Evolutionary conservation across 371 early-diverging fungal species (phyloP).

Genomic region (Lichtheimia hyalospora): DNA sequence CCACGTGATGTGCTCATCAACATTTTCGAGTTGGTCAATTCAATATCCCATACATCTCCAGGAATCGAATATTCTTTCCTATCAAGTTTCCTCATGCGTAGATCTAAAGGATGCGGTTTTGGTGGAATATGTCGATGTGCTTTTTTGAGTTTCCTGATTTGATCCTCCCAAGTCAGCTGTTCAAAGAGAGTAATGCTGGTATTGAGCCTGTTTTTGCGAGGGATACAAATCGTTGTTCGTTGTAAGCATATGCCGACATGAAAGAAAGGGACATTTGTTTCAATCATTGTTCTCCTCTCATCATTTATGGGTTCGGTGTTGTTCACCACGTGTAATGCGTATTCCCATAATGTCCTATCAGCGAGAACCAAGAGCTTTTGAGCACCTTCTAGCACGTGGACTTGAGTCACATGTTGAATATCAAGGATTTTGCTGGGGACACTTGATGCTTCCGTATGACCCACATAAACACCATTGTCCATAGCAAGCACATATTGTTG

Average conservation of each 20-base stretch:
- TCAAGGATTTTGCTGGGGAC: constrained; percentile 30
- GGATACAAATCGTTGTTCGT: constrained; percentile 32
- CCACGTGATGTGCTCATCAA: constrained; percentile 32
- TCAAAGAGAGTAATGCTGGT: constrained; percentile 32
- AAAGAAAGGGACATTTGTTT: constrained; percentile 31
- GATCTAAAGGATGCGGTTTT: constrained; percentile 11
- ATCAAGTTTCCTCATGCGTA: neutral
- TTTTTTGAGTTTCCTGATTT: neutral
- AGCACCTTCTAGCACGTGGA: constrained; percentile 34
- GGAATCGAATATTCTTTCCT: constrained; percentile 21
- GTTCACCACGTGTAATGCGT: constrained; percentile 26
- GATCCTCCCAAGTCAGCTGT: constrained; percentile 11
- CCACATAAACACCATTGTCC: constrained; percentile 43
- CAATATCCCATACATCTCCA: constrained; percentile 44
- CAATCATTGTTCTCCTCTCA: constrained; percentile 19
- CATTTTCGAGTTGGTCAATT: constrained; percentile 29
- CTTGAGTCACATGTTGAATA: constrained; percentile 30
- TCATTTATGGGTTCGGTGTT: constrained; percentile 6
- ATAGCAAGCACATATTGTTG: constrained; percentile 37
- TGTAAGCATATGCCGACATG: constrained; percentile 34
- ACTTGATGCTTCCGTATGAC: constrained; percentile 21
- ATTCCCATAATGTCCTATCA: constrained; percentile 33
- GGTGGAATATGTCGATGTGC: neutral
- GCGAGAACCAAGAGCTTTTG: constrained; percentile 37
- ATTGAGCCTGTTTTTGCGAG: constrained; percentile 21